Evolutionary conservation across 768 basidiomycete species (phyloP).

Genomic region (Boletus rubescentipes): DNA sequence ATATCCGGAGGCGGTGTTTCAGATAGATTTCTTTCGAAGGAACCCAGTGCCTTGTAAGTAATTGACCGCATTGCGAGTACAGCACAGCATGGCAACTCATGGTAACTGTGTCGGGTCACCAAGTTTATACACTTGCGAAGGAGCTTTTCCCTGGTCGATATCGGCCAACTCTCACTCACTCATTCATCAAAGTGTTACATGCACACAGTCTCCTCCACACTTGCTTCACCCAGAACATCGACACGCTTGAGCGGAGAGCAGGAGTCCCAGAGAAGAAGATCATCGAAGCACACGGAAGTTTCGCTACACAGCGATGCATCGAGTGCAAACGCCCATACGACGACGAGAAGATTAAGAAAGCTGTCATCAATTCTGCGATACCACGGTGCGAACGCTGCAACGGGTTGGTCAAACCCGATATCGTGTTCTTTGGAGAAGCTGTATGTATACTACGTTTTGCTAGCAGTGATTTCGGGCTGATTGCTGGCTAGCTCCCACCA

Average conservation of each 20-base stretch:
- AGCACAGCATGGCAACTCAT: background rate
- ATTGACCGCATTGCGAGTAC: background rate
- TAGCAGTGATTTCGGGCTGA: background rate
- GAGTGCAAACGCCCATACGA: conserved; percentile 62
- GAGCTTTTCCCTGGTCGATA: conserved; percentile 91
- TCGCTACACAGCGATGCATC: conserved; percentile 84
- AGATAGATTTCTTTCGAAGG: conserved; percentile 78
- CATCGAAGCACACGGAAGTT: conserved; percentile 95
- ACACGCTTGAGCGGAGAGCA: conserved; percentile 85
- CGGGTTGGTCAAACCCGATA: conserved; percentile 89
- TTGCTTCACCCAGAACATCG: conserved; percentile 91
- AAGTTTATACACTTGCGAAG: conserved; percentile 88
- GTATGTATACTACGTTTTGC: conserved; percentile 38
- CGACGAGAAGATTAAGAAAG: conserved; percentile 63
- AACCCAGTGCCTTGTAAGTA: conserved; percentile 78
- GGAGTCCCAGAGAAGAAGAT: conserved; percentile 73
- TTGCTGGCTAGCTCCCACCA: conserved; percentile 58
- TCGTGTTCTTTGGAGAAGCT: conserved; percentile 88
- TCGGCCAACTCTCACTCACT: conserved; percentile 86
- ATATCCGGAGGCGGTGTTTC: conserved; percentile 95
- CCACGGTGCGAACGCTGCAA: conserved; percentile 67
- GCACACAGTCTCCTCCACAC: conserved; percentile 65
- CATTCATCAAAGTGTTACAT: conserved; percentile 83
- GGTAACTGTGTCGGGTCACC: background rate
- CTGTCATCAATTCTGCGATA: conserved; percentile 53